These are phyloP conservation scores for Verbena officinalis DNA, from an alignment of 257 asterid genomes.

Conservation along the genomic window DNA sequence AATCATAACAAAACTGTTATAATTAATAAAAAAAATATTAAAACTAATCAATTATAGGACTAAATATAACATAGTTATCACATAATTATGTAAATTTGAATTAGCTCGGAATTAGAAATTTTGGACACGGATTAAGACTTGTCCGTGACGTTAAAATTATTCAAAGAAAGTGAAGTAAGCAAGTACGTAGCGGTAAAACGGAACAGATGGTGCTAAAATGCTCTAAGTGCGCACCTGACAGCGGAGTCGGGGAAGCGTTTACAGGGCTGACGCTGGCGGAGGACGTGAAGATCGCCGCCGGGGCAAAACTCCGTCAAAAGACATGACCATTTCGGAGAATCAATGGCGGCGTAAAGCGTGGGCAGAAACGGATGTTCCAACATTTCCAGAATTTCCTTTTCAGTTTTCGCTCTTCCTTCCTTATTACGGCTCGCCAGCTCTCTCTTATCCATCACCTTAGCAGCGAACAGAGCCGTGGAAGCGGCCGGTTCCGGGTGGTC, in stretches of 20 bases:
- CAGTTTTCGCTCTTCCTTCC: constrained; percentile 88
- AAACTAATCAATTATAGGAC: too few species aligned
- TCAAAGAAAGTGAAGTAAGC: too few species aligned
- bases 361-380: constrained; percentile 93
- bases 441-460: constrained; percentile 87
- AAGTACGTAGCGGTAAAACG: background rate
- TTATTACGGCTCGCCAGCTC: constrained; percentile 86
- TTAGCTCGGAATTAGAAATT: too few species aligned
- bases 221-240: constrained; percentile 63
- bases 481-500: constrained; percentile 37
- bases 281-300: constrained; percentile 96
- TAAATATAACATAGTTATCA: too few species aligned
- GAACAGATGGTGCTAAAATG: background rate
- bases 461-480: constrained; percentile 64
- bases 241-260: constrained; percentile 92
- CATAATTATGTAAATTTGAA: too few species aligned
- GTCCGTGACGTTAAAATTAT: constrained; percentile 4
- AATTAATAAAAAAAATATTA: too few species aligned
- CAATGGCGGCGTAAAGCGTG: constrained; percentile 76
- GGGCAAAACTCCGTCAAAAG: constrained; percentile 91
- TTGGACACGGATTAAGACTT: background rate
- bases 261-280: constrained; percentile 93
- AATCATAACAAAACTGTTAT: too few species aligned
- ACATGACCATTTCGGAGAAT: constrained; percentile 88
- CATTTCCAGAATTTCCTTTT: constrained; percentile 81